Evolutionary conservation across 768 basidiomycete species (phyloP).

Genomic region (Suillus occidentalis): DNA sequence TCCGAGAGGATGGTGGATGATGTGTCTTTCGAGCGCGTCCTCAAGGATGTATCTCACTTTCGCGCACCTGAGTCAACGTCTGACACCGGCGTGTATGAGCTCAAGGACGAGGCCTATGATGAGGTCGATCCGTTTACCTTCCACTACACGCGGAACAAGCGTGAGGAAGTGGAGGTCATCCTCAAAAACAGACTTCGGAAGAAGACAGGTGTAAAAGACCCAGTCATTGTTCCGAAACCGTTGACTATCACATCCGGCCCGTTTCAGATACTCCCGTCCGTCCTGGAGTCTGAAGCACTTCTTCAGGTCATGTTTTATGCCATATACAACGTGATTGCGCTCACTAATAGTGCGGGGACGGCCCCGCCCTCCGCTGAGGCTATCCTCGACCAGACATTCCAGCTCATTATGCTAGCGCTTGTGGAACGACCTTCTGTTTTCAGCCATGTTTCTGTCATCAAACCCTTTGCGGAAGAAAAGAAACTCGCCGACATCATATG

Average conservation of each 20-base stretch:
- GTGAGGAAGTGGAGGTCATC: constrained; percentile 85
- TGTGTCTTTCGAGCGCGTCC: constrained; percentile 73
- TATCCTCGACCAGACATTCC: constrained; percentile 84
- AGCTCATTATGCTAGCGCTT: constrained; percentile 82
- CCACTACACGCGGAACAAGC: constrained; percentile 91
- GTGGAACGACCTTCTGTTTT: constrained; percentile 70
- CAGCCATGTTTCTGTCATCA: constrained; percentile 53
- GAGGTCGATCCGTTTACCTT: constrained; percentile 96
- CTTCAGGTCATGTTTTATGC: constrained; percentile 84
- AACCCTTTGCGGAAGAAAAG: constrained; percentile 57
- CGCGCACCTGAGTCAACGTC: constrained; percentile 73
- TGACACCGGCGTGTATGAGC: constrained; percentile 85
- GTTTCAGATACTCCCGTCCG: constrained; percentile 61
- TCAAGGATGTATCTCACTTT: constrained; percentile 80
- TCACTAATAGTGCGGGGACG: constrained; percentile 58
- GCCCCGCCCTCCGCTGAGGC: constrained; percentile 82
- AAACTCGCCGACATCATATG: constrained; percentile 74
- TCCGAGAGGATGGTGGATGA: constrained; percentile 89
- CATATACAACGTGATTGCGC: constrained; percentile 68
- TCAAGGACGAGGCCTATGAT: constrained; percentile 78
- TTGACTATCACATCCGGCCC: constrained; percentile 67
- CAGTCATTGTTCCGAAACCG: constrained; percentile 74
- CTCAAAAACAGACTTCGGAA: constrained; percentile 68
- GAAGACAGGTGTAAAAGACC: constrained; percentile 57
- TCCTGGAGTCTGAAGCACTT: constrained; percentile 70